phyloP scores from a whole-genome alignment of 371 early-diverging fungal species.

The Funneliformis caledonium region DNA sequence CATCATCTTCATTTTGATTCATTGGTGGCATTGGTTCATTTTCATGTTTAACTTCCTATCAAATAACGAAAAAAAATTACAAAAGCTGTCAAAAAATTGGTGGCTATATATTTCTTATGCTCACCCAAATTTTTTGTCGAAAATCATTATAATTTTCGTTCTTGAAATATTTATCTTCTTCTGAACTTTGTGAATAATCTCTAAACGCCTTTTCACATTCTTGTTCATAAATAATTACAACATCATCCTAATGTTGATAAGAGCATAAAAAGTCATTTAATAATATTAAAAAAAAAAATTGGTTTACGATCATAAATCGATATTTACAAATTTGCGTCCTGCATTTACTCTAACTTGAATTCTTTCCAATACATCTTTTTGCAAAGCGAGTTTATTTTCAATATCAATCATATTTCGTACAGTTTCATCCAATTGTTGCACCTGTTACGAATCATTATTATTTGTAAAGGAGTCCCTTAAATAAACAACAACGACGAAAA shows the following conservation, averaged over 20 bases:
- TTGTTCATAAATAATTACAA: neutral
- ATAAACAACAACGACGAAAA: neutral
- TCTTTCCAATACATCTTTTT: constrained; percentile 11
- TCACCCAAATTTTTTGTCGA: constrained; percentile 35
- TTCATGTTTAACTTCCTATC: constrained; percentile 23
- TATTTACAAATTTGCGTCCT: constrained; percentile 7
- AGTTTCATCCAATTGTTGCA: neutral
- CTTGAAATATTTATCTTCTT: constrained; percentile 25
- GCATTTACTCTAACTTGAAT: neutral
- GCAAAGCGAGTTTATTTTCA: constrained; percentile 2
- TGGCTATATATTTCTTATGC: neutral
- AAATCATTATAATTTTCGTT: constrained; percentile 26
- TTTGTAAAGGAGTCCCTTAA: neutral
- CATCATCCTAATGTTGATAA: neutral
- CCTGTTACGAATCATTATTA: neutral
- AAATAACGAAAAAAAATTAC: neutral
- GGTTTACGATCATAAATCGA: too few relatives aligned
- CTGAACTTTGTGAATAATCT: neutral
- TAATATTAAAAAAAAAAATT: too few relatives aligned
- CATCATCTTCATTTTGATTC: constrained; percentile 14
- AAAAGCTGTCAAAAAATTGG: neutral
- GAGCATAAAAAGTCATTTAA: too few relatives aligned
- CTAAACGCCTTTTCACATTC: neutral
- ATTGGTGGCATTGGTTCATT: constrained; percentile 26
- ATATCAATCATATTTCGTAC: constrained; percentile 6